Conservation (phyloP, 176 grass and related monocot genomes). For the Aegilops speltoides region DNA sequence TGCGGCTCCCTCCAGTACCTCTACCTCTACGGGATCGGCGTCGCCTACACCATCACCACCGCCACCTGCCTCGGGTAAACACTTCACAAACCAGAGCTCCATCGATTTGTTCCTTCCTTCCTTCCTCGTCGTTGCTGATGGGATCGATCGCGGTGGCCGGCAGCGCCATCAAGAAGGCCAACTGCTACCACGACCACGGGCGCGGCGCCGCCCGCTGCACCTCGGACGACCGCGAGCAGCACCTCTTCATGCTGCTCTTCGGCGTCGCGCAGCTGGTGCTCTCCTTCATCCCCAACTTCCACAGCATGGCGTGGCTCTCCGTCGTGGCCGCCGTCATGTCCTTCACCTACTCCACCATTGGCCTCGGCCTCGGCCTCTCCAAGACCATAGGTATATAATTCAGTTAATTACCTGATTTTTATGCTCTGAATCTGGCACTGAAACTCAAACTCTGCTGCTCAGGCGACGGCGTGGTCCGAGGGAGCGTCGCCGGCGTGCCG, state of each 20-base stretch:
- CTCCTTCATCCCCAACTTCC: slow-evolving; percentile 64
- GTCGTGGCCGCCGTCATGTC: slow-evolving; percentile 56
- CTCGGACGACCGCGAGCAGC: slow-evolving; percentile 21
- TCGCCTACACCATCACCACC: slow-evolving; percentile 70
- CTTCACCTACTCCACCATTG: slow-evolving; percentile 56
- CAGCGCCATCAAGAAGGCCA: slow-evolving; percentile 42
- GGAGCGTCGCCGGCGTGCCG: slow-evolving; percentile 33
- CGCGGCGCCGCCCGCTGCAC: slow-evolving; percentile 44
- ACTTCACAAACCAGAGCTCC: not conserved
- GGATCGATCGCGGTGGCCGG: not conserved
- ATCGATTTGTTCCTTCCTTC: not conserved
- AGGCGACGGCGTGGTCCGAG: slow-evolving; percentile 49
- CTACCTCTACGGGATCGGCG: slow-evolving; percentile 48
- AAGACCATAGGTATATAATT: slow-evolving; percentile 39
- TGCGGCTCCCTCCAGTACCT: slow-evolving; percentile 58
- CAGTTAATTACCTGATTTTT: not conserved
- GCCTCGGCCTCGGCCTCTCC: slow-evolving; percentile 52
- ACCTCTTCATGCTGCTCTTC: slow-evolving; percentile 56
- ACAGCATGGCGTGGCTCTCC: slow-evolving; percentile 67
- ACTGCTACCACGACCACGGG: slow-evolving; percentile 51
- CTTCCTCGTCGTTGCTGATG: not conserved
- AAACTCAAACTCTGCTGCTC: not conserved
- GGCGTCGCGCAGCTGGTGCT: slow-evolving; percentile 53
- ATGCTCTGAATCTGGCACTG: too few relatives aligned
- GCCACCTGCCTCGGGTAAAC: slow-evolving; percentile 52